A percentile compares a stretch with the other conserved stretches of the same genome.
Conservation (phyloP, 176 grass and related monocot species). For the Urochloa ruziziensis region DNA sequence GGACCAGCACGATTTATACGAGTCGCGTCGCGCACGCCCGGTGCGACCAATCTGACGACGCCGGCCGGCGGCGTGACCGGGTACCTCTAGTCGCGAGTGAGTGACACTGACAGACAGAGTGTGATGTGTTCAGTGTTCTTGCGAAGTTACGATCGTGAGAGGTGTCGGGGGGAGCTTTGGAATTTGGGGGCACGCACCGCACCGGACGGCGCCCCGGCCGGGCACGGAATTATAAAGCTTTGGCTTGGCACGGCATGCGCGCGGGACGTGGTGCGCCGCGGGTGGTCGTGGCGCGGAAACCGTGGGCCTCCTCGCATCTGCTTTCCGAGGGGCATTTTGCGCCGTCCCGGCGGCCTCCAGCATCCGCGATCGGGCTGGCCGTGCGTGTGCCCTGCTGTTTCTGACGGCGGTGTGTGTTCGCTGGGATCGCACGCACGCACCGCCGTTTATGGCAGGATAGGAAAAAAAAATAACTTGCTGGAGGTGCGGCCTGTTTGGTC, state of each 20-base stretch:
- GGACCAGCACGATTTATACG: neutral
- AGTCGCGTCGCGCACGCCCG: neutral
- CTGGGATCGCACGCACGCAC: neutral
- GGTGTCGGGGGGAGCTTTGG: neutral
- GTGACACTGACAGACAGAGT: neutral
- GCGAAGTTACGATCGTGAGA: neutral
- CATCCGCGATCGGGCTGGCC: neutral
- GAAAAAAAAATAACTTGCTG: neutral
- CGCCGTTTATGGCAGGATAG: neutral
- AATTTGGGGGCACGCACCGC: neutral
- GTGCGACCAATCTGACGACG: neutral
- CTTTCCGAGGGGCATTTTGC: neutral
- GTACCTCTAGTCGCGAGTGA: neutral
- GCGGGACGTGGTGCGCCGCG: slow-evolving; percentile 18
- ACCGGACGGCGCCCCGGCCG: neutral
- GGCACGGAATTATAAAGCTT: neutral
- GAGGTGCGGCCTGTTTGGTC: neutral
- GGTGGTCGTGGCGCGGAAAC: neutral
- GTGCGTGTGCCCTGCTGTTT: neutral
- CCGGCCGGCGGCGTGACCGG: too few relatives aligned
- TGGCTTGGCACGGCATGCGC: neutral
- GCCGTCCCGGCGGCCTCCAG: neutral
- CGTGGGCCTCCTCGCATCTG: neutral
- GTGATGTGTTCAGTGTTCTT: neutral
- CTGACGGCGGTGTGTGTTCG: slow-evolving; percentile 1